Evolutionary conservation across 129 eudicot species (phyloP).

Genomic region (Flaveria trinervia): DNA sequence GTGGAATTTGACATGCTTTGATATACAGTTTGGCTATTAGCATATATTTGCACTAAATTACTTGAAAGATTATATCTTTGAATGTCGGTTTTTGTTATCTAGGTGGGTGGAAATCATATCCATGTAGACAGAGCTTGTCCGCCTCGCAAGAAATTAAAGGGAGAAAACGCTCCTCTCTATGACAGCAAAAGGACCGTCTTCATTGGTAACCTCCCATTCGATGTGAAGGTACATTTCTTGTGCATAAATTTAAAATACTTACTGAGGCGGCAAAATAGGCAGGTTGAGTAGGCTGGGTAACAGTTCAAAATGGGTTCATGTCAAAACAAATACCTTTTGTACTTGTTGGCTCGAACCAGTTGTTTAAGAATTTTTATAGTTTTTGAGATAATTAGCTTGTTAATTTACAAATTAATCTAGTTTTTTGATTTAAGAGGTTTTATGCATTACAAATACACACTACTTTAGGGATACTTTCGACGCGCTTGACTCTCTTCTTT

Average conservation of each 20-base stretch:
- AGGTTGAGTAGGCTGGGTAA: background rate
- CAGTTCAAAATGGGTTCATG: background rate
- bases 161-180: constrained; percentile 65
- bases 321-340: background rate
- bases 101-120: constrained; percentile 94
- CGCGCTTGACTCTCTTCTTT: background rate
- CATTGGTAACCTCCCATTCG: constrained; percentile 93
- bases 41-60: background rate
- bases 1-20: background rate
- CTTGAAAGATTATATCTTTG: background rate
- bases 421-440: background rate
- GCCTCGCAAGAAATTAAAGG: constrained; percentile 94
- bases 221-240: constrained; percentile 64
- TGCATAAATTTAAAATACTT: background rate
- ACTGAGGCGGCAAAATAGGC: background rate
- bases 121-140: constrained; percentile 99
- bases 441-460: background rate
- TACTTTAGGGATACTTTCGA: background rate
- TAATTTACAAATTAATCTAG: background rate
- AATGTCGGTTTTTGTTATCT: constrained; percentile 18
- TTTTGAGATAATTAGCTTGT: background rate
- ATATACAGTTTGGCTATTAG: background rate
- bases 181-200: constrained; percentile 89
- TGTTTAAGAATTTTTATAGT: background rate
- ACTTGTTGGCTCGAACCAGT: background rate